These are phyloP conservation scores for Coprinopsis marcescibilis DNA, from an alignment of 768 basidiomycete genomes.

Conservation along the genomic window DNA sequence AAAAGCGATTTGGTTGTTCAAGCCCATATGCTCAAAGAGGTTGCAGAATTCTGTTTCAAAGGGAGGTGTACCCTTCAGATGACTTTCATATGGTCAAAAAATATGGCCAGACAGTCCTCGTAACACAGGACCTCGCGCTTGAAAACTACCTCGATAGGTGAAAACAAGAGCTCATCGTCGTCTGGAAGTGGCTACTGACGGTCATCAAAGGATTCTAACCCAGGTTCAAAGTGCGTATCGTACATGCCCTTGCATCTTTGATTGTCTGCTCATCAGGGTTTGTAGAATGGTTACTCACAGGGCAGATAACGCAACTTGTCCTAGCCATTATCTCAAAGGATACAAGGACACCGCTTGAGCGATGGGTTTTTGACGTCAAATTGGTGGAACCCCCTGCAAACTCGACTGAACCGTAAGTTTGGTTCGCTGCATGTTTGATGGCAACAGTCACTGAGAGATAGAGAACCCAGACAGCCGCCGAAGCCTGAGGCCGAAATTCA, in stretches of 20 bases:
- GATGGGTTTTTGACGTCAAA: slow-evolving; percentile 98
- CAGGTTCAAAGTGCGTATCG: slow-evolving; percentile 81
- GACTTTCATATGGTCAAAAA: slow-evolving; percentile 99
- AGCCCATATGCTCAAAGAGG: slow-evolving; percentile 10
- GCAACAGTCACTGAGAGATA: slow-evolving; percentile 1
- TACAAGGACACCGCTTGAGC: slow-evolving; percentile 82
- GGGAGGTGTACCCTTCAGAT: slow-evolving; percentile 95
- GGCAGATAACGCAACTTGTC: slow-evolving; percentile 89
- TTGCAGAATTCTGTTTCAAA: slow-evolving; percentile 86
- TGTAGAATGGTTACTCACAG: slow-evolving; percentile 89
- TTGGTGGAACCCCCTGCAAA: slow-evolving; percentile 59
- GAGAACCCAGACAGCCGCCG: slow-evolving; percentile 36
- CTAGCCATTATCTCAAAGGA: slow-evolving; percentile 96
- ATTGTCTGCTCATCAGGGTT: background rate
- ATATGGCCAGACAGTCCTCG: slow-evolving; percentile 92
- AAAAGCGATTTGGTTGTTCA: background rate
- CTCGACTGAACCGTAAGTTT: slow-evolving; percentile 40
- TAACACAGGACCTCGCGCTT: slow-evolving; percentile 88
- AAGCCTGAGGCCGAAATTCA: slow-evolving; percentile 89
- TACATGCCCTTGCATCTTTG: slow-evolving; percentile 3
- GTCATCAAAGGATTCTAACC: slow-evolving; percentile 62
- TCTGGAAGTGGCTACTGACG: background rate
- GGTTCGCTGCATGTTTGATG: slow-evolving; percentile 9
- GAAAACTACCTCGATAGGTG: slow-evolving; percentile 91
- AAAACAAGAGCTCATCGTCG: slow-evolving; percentile 10